phyloP scores from a whole-genome alignment of 1,284 basidiomycete genomes.

The Peniophora sp. region DNA sequence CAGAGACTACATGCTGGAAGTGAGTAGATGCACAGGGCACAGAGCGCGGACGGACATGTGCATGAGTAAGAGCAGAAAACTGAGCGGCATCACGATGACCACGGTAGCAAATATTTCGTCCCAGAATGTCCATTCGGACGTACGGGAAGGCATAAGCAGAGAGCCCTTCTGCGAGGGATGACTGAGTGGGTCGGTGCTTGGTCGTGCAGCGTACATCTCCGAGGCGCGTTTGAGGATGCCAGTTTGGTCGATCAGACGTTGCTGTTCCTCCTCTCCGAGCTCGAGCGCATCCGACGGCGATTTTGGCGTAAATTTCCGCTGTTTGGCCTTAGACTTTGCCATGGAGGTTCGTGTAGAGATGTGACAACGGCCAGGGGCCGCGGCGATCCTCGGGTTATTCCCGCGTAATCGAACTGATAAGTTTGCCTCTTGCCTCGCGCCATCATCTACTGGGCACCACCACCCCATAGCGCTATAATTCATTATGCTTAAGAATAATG shows the following conservation, averaged over 20 bases:
- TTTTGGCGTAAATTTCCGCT: neutral
- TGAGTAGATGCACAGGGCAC: neutral
- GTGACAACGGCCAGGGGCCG: too few species aligned
- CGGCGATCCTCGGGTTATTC: too few species aligned
- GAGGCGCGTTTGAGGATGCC: slow-evolving; percentile 50
- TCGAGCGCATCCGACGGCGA: slow-evolving; percentile 20
- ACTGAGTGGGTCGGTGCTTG: neutral
- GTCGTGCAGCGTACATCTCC: slow-evolving; percentile 8
- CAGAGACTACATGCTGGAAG: slow-evolving; percentile 42
- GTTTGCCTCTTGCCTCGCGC: neutral
- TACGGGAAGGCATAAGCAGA: neutral
- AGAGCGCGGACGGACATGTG: slow-evolving; percentile 55
- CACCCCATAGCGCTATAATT: neutral
- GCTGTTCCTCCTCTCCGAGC: slow-evolving; percentile 68
- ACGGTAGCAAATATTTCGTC: slow-evolving; percentile 63
- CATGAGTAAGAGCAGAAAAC: slow-evolving; percentile 66
- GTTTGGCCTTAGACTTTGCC: neutral
- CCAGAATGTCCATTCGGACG: slow-evolving; percentile 24
- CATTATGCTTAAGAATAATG: slow-evolving; percentile 17
- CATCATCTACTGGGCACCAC: neutral
- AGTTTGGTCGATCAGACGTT: slow-evolving; percentile 62
- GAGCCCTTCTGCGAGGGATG: slow-evolving; percentile 8
- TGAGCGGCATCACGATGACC: slow-evolving; percentile 60
- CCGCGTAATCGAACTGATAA: neutral
- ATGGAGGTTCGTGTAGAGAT: too few species aligned